Evolutionary conservation across 352 stramenopile species (phyloP).

Genomic region (Pythium aristosporum): DNA sequence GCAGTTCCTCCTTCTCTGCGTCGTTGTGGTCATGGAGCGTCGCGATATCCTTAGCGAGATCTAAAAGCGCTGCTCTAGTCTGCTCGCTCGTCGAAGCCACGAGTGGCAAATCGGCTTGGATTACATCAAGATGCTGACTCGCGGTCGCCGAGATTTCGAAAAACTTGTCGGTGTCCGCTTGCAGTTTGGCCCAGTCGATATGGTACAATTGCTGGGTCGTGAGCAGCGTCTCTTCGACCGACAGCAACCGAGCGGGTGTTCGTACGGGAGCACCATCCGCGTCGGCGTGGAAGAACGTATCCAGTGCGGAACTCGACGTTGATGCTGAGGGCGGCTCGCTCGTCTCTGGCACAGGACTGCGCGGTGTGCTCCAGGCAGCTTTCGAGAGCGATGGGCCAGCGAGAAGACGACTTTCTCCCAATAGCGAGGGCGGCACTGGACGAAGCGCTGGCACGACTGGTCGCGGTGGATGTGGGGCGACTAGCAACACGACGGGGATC

Average conservation of each 20-base stretch:
- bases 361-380: slow-evolving; percentile 57
- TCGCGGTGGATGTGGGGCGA: slow-evolving; percentile 4
- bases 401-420: slow-evolving; percentile 11
- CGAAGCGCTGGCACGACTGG: not conserved
- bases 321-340: slow-evolving; percentile 10
- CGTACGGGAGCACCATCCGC: slow-evolving; percentile 9
- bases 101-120: slow-evolving; percentile 49
- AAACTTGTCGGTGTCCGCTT: slow-evolving; percentile 52
- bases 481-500: slow-evolving; percentile 19
- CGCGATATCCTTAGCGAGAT: slow-evolving; percentile 45
- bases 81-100: slow-evolving; percentile 35
- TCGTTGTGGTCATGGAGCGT: slow-evolving; percentile 47
- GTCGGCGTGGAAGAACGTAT: slow-evolving; percentile 36
- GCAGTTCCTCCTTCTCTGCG: slow-evolving; percentile 37
- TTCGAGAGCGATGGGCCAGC: slow-evolving; percentile 32
- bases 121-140: slow-evolving; percentile 46
- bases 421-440: slow-evolving; percentile 10
- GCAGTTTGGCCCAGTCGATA: slow-evolving; percentile 48
- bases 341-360: slow-evolving; percentile 28
- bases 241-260: slow-evolving; percentile 42
- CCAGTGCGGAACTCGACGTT: slow-evolving; percentile 5
- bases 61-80: slow-evolving; percentile 34
- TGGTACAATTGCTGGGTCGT: slow-evolving; percentile 44
- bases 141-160: slow-evolving; percentile 56
- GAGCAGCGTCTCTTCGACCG: slow-evolving; percentile 45